Evolutionary conservation across 768 basidiomycete species (phyloP), one percentile per base, ranked within the genome.

Genomic region (Termitomyces eurrhizus): DNA sequence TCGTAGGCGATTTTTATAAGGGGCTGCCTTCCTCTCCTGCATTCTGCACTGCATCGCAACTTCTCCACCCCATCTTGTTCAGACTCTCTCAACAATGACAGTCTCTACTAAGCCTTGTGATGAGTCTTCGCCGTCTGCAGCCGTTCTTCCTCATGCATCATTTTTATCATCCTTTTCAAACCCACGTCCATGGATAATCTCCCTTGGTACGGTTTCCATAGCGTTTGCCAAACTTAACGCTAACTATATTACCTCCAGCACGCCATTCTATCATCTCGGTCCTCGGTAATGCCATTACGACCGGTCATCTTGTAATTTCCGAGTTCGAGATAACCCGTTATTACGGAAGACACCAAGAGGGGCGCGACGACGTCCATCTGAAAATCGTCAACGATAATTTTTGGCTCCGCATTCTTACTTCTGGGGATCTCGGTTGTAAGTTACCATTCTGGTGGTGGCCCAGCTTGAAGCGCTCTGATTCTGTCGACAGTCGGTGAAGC

Each of bases 361-460:
- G 81, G 56, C 83, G 78, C 72, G 86, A 84, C 75, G 80, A 84
- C 67, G 84, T 85, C 59, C 79, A 83, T 62, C 68, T 89, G 59
- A 79, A 77, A 62, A 75, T 89, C 59, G 67, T 78, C 16, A 85
- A 82, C 68, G 79, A 83, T 52, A 82, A 83, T 70, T 89, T 89
- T 67, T 89, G 87, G 87, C 73, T 83, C 56, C 84, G 87, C 46
- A 77, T 89, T 59, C 72, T 89, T 61, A 72, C 87, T 82, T 85
- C 82, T 57, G 82, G 81, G 56, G 86, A 88, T 74, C 76, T 88
- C 55, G 86, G 86, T 63, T 88, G 86, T 87, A 74, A 79, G 84
- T 66, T 41, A 36, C 18, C 37, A 60, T 33, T 60, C 45, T 44
- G 32, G 37, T 8, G 35, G 45, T 8, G 35, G 45, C 44, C 48